These are phyloP conservation scores for Fusarium bactridioides DNA, from an alignment of 2,329 filamentous ascomycete genomes.

Conservation along the genomic window DNA sequence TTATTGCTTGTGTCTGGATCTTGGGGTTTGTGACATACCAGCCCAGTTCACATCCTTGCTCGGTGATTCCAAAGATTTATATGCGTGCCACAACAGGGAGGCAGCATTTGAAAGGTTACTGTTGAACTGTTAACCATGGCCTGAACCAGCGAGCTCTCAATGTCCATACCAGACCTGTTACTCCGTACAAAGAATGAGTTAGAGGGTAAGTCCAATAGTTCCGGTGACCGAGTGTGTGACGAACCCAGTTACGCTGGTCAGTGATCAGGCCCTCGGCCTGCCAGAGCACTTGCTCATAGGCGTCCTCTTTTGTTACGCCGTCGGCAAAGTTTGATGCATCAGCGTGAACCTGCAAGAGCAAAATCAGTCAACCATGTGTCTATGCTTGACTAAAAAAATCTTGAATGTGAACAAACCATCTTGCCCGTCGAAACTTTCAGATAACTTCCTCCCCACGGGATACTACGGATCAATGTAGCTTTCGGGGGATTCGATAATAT, in stretches of 20 bases:
- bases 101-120: slow-evolving; percentile 82
- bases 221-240: slow-evolving; percentile 32
- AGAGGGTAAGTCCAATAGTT: slow-evolving; percentile 24
- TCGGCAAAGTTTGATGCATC: slow-evolving; percentile 77
- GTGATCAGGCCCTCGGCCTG: slow-evolving; percentile 75
- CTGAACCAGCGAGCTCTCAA: background rate
- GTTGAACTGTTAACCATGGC: slow-evolving; percentile 10
- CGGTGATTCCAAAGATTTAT: slow-evolving; percentile 73
- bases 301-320: slow-evolving; percentile 73
- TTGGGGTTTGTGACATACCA: slow-evolving; percentile 51
- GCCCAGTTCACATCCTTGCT: slow-evolving; percentile 80
- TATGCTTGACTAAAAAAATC: background rate
- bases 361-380: background rate
- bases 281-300: slow-evolving; percentile 76
- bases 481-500: background rate
- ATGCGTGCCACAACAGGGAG: slow-evolving; percentile 81
- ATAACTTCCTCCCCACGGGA: background rate
- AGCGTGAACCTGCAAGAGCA: slow-evolving; percentile 70
- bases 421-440: background rate
- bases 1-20: background rate
- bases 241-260: slow-evolving; percentile 82
- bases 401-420: slow-evolving; percentile 19
- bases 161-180: slow-evolving; percentile 41
- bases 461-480: background rate
- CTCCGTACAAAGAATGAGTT: background rate